A percentile compares a stretch with the other conserved stretches of the same genome.
These are phyloP conservation scores for Botrytis byssoidea DNA, from an alignment of 2,329 filamentous ascomycete species.

Conservation along the genomic window DNA sequence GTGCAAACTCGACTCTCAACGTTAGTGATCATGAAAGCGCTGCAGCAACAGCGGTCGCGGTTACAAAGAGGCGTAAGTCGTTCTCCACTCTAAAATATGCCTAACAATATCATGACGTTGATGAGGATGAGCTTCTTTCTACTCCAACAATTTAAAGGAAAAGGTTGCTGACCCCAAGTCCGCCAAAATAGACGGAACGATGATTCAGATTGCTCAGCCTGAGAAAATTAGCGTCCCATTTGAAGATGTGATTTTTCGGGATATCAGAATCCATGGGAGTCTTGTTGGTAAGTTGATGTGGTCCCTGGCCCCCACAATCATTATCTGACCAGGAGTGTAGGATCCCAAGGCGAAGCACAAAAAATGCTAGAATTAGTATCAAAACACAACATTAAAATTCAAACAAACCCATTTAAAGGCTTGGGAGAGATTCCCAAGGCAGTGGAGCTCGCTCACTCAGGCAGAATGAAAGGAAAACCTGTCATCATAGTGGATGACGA, in stretches of 20 bases:
- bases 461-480: slow-evolving; percentile 55
- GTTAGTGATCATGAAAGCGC: slow-evolving; percentile 52
- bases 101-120: neutral
- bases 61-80: slow-evolving; percentile 54
- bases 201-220: slow-evolving; percentile 59
- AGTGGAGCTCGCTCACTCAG: slow-evolving; percentile 49
- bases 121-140: neutral
- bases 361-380: slow-evolving; percentile 50
- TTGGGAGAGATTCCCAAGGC: slow-evolving; percentile 52
- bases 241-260: slow-evolving; percentile 52
- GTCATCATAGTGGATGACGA: slow-evolving; percentile 51
- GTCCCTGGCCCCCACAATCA: slow-evolving; percentile 11
- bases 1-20: slow-evolving; percentile 53
- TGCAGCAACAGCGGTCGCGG: slow-evolving; percentile 51
- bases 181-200: slow-evolving; percentile 41
- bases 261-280: slow-evolving; percentile 50
- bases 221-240: slow-evolving; percentile 42
- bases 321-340: slow-evolving; percentile 31
- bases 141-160: neutral
- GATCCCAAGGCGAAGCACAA: slow-evolving; percentile 45
- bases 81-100: neutral
- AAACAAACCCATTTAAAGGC: slow-evolving; percentile 52
- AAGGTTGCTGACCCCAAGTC: neutral
- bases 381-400: slow-evolving; percentile 48
- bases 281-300: slow-evolving; percentile 35